Evolutionary conservation across 768 basidiomycete genomes (phyloP).

Genomic region (Leccinellum rugosiceps): DNA sequence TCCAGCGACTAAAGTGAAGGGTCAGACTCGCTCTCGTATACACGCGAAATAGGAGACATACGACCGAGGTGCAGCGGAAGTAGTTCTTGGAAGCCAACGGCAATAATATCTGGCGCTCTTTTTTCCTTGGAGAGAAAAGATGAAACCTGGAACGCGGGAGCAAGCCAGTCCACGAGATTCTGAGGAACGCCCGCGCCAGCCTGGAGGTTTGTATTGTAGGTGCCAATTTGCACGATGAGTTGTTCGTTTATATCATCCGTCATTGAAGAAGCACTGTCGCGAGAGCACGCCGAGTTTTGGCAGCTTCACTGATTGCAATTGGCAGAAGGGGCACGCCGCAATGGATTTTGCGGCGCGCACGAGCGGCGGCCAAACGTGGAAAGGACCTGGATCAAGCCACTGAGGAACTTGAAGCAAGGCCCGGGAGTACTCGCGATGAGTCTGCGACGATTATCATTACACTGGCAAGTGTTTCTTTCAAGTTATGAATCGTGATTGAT

Average conservation of each 20-base stretch:
- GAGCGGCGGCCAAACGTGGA: not conserved
- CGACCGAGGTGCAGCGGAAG: constrained; percentile 85
- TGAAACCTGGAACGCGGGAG: constrained; percentile 76
- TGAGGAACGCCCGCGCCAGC: constrained; percentile 70
- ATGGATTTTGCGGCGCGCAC: no score
- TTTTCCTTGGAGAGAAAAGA: constrained; percentile 60
- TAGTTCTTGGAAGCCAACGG: constrained; percentile 91
- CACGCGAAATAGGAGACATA: constrained; percentile 39
- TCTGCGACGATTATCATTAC: not conserved
- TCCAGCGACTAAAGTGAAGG: constrained; percentile 60
- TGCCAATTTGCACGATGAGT: constrained; percentile 74
- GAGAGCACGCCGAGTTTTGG: no score
- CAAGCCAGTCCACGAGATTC: constrained; percentile 89
- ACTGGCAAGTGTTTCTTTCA: not conserved
- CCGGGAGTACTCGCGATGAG: no score
- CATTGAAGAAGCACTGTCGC: not conserved
- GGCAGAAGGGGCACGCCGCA: no score
- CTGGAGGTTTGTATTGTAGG: constrained; percentile 92
- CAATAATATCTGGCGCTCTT: constrained; percentile 80
- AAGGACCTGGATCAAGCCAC: no score
- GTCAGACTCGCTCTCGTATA: not conserved
- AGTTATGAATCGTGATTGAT: not conserved
- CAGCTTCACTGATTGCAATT: no score
- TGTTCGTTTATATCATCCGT: constrained; percentile 24
- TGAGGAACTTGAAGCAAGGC: no score